These are phyloP conservation scores for Stephanodiscus minutulus DNA, from an alignment of 108 stramenopile genomes.

Conservation along the genomic window DNA sequence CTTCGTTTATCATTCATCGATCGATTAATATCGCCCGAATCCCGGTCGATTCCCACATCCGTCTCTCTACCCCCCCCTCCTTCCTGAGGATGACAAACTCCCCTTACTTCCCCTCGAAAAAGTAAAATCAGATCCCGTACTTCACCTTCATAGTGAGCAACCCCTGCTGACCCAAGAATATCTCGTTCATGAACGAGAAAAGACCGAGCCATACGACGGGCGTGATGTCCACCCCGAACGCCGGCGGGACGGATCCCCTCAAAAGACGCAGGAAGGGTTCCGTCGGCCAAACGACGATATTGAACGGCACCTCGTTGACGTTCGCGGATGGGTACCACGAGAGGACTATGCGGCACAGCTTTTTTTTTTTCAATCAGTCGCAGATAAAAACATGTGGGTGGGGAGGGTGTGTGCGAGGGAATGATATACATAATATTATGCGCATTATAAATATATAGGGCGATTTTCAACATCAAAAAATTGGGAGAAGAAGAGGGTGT, in stretches of 20 bases:
- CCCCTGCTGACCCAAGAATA: slow-evolving; percentile 94
- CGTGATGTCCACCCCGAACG: slow-evolving; percentile 98
- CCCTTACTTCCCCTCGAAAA: no score
- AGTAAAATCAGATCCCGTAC: slow-evolving; percentile 63
- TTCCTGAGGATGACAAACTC: no score
- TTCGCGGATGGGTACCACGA: slow-evolving; percentile 88
- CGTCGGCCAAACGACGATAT: slow-evolving; percentile 80
- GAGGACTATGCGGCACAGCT: slow-evolving; percentile 84
- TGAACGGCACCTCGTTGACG: slow-evolving; percentile 81
- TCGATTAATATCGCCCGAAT: no score
- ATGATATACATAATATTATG: no score
- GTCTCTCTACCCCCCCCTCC: no score
- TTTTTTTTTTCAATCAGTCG: background rate
- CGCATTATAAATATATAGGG: no score
- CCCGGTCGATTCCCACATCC: no score
- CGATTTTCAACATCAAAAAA: no score
- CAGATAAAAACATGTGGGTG: no score
- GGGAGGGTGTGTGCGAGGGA: no score
- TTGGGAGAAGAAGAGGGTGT: no score
- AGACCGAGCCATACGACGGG: slow-evolving; percentile 95
- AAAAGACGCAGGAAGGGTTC: slow-evolving; percentile 75
- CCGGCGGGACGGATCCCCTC: slow-evolving; percentile 78
- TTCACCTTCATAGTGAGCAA: slow-evolving; percentile 92
- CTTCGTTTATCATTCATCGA: no score
- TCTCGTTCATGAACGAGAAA: slow-evolving; percentile 93